Conservation (phyloP, 805 yeast species). For the Metschnikowia baotianmanensis region DNA sequence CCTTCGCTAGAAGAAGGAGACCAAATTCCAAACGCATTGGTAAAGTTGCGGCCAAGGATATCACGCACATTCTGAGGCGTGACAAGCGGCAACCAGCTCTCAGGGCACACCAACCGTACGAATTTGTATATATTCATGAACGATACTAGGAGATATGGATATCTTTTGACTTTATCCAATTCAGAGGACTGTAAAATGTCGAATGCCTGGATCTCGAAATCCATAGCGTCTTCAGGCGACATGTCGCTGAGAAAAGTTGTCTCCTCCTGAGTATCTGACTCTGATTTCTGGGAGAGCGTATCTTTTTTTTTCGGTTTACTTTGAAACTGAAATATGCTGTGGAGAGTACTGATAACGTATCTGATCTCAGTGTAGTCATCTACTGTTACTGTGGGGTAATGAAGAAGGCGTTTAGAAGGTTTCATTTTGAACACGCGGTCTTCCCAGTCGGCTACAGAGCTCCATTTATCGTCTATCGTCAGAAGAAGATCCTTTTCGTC, state of each 20-base stretch:
- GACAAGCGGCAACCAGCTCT: conserved; percentile 31
- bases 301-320: neutral
- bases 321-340: conserved; percentile 15
- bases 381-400: conserved; percentile 45
- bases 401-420: conserved; percentile 30
- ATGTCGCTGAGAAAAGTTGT: conserved; percentile 1
- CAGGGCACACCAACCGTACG: conserved; percentile 39
- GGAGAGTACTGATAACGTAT: conserved; percentile 35
- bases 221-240: conserved; percentile 5
- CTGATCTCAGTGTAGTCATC: conserved; percentile 53
- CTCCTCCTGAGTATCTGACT: neutral
- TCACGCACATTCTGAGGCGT: conserved; percentile 41
- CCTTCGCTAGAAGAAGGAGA: conserved; percentile 35
- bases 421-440: conserved; percentile 29
- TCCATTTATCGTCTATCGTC: conserved; percentile 36
- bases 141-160: conserved; percentile 47
- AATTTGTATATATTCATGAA: conserved; percentile 50
- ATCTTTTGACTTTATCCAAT: conserved; percentile 40
- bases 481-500: conserved; percentile 11
- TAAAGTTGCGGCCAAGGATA: conserved; percentile 57
- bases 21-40: conserved; percentile 73
- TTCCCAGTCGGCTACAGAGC: conserved; percentile 37
- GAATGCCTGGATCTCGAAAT: conserved; percentile 31
- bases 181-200: conserved; percentile 52
- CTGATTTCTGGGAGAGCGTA: no score